Evolutionary conservation across 345 rosid genomes (phyloP).

Genomic region (Gossypium herbaceum): DNA sequence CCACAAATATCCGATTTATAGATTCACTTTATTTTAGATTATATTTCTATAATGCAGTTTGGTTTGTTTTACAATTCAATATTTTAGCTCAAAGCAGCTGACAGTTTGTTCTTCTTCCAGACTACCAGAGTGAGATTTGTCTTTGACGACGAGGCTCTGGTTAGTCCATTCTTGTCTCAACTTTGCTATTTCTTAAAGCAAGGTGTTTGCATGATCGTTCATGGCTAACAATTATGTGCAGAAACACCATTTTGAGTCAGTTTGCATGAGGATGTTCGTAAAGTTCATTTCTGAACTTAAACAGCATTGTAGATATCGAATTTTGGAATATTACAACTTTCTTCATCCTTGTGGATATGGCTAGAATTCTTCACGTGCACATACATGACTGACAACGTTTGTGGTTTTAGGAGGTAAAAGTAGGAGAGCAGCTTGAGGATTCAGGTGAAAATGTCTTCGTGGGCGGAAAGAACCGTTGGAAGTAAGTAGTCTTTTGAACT

Average conservation of each 20-base stretch:
- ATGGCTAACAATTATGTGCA: background rate
- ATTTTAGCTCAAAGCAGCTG: conserved; percentile 11
- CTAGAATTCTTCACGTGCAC: background rate
- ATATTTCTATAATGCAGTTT: no score
- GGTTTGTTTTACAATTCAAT: background rate
- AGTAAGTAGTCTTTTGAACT: conserved; percentile 37
- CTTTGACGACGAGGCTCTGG: conserved; percentile 64
- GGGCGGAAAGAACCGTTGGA: conserved; percentile 77
- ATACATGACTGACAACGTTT: background rate
- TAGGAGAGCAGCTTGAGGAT: conserved; percentile 63
- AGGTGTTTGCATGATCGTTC: background rate
- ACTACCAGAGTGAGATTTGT: conserved; percentile 73
- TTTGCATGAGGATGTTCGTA: background rate
- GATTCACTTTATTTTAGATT: background rate
- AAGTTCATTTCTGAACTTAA: background rate
- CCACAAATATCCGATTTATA: background rate
- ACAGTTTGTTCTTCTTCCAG: conserved; percentile 36
- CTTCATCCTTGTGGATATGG: background rate
- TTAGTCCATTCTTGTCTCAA: conserved; percentile 26
- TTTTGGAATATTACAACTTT: background rate
- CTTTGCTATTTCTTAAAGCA: background rate
- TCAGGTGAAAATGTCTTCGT: conserved; percentile 74
- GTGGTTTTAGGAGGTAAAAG: conserved; percentile 54
- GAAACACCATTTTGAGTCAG: background rate
- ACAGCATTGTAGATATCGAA: background rate